Base-by-base conservation (phyloP, 768 basidiomycete species). In the Dacryopinax spathularia region DNA sequence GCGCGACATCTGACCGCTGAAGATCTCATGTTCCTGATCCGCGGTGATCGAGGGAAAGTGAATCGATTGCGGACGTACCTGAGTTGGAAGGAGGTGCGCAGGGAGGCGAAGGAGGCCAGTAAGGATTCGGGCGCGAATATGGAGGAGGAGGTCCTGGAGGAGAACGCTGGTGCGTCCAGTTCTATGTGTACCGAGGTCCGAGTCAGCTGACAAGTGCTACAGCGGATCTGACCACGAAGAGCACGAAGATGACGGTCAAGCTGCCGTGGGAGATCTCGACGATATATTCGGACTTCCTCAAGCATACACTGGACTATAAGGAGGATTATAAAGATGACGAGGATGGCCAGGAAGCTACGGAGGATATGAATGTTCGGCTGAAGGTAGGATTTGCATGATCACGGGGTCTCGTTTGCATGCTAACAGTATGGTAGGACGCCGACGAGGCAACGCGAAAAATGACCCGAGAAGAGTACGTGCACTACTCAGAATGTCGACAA, bases 271-370 rank as follows among this genome's bases (percentile, higher is more conserved):
- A 97, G 72, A 84, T 96, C 10, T 84, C 85, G 1, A 94, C 91
- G 0, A 87, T 93, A 31, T 97, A 92, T 70, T 87, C 88, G 2
- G 94, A 96, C 71, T 87, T 89, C 18, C 78, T 97, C 20, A 79
- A 79, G 63, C 80, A 84, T 65, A 84, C 78, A 61, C 86, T 65
- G 12, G 64, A 85, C 6, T 87, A 89, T 66, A 88, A 91, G 60
- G 86, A 86, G n/a, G 92, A 94, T 67, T 90, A 92, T 65, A 92
- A 94, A 72, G 92, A 94, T 72, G 94, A 96, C 69, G 93, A 95
- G 67, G 93, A 95, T 68, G 93, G 95, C 68, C 85, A 93, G 31
- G 94, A 96, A 73, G 94, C 94, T 0, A 89, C 93, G 71, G 91
- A 94, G 71, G 92, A 91, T 15, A 92, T 89, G n/a, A 85, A 94